Evolutionary conservation across 305 asterid species (phyloP), one percentile per base, ranked within the genome.

Genomic region (Plantago lanceolata): DNA sequence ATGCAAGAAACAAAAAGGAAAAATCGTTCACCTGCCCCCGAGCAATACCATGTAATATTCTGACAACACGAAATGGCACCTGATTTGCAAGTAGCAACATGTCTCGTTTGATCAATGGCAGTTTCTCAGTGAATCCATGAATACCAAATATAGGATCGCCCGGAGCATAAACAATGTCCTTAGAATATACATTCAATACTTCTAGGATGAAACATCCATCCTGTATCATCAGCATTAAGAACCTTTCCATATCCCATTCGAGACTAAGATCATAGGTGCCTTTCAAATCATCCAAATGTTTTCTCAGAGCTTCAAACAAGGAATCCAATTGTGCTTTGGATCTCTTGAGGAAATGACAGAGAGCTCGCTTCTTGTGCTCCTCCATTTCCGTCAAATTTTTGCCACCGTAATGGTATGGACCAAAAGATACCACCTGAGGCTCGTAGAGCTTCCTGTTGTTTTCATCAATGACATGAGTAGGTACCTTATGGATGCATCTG

Each of bases 41-140:
- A 49, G 9, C 0, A n/a, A 7, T 11, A 1, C 17, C 18, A 15
- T 14, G 3, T 33, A 70, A 69, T 15, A 0, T 57, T 12, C 0
- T 13, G 11, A 71, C 67, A 14, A 59, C 57, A 12, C 0, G 5
- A 19, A 71, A 57, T 2, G 75, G 71, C 14, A 65, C 50, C 58
- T 71, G 71, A n/a, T 71, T 71, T 43, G 50, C 71, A 19, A 71
- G 75, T 66, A 49, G 60, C 29, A 71, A 35, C 75, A 71, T 50
- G 24, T 35, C 59, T 24, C 40, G 59, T 55, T 15, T 55, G 59
- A 55, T 26, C 11, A 53, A 19, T 20, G 58, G 58, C 58, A 53
- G 14, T n/a, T 2, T 2, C 6, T 49, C 13, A 19, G 50, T 55
- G 17, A 14, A 18, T 0, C 67, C 71, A 14, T 71, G 75, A 37